phyloP scores from a whole-genome alignment of 139 green algal genomes.

The Zygnema circumcarinatum region DNA sequence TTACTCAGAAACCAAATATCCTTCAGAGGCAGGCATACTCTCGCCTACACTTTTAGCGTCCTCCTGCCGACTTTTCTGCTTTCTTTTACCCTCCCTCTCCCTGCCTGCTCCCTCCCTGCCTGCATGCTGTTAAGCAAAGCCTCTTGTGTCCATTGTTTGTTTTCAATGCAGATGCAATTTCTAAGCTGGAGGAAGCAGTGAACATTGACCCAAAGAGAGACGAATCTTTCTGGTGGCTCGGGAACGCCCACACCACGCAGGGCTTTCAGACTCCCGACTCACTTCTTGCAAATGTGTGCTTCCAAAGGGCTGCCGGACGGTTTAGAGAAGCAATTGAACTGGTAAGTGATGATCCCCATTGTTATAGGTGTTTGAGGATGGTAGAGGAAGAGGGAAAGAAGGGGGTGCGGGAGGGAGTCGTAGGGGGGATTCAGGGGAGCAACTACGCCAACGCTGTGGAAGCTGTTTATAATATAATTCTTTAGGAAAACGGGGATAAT shows the following conservation, averaged over 20 bases:
- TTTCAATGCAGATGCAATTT: slow-evolving; percentile 70
- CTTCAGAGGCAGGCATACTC: no score
- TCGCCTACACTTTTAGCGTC: no score
- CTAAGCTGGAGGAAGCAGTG: slow-evolving; percentile 85
- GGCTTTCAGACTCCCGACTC: slow-evolving; percentile 80
- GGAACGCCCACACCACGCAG: slow-evolving; percentile 90
- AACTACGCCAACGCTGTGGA: no score
- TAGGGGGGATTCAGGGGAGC: no score
- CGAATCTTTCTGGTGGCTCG: slow-evolving; percentile 95
- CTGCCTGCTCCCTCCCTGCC: neutral
- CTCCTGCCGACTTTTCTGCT: neutral
- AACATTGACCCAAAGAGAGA: slow-evolving; percentile 74
- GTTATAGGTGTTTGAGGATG: no score
- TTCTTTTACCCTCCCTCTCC: neutral
- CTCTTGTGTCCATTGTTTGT: neutral
- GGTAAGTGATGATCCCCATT: slow-evolving; percentile 8
- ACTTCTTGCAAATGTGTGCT: slow-evolving; percentile 75
- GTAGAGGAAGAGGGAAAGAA: no score
- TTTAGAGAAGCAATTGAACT: slow-evolving; percentile 78
- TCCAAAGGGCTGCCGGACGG: slow-evolving; percentile 79
- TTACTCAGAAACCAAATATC: no score
- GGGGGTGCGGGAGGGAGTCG: no score
- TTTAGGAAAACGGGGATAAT: no score
- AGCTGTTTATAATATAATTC: no score
- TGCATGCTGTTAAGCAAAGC: neutral